phyloP scores from a whole-genome alignment of 306 rosid species.

The Dryas alaskensis region DNA sequence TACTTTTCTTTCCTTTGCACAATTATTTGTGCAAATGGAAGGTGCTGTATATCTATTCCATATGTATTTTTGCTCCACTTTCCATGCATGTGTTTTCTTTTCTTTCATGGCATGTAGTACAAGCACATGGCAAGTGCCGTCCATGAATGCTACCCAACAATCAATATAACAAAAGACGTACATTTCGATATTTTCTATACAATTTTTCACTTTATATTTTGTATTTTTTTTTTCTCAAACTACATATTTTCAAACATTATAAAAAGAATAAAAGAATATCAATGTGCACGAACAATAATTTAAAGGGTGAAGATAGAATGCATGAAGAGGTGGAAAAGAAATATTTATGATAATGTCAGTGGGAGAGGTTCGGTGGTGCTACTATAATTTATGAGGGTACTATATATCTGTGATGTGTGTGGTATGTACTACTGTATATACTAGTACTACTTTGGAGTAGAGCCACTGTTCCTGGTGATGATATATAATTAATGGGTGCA shows the following conservation, averaged over 20 bases:
- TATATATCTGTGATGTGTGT: background rate
- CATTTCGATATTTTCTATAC: slow-evolving; percentile 10
- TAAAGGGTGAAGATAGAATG: background rate
- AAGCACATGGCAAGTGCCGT: slow-evolving; percentile 22
- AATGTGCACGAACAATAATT: background rate
- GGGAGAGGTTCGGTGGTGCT: slow-evolving; percentile 10
- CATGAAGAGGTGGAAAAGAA: background rate
- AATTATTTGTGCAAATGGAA: slow-evolving; percentile 16
- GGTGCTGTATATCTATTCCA: no score
- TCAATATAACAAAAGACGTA: slow-evolving; percentile 11
- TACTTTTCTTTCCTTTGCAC: slow-evolving; percentile 1
- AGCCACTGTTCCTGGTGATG: slow-evolving; percentile 16
- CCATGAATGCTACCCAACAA: slow-evolving; percentile 19
- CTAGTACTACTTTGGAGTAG: background rate
- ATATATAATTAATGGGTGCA: slow-evolving; percentile 13
- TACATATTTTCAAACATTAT: background rate
- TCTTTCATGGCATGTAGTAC: slow-evolving; percentile 20
- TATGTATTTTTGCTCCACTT: slow-evolving; percentile 10
- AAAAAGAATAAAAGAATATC: background rate
- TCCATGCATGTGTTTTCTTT: slow-evolving; percentile 16
- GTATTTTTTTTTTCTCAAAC: background rate
- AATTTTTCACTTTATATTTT: background rate
- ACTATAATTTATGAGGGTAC: slow-evolving; percentile 13
- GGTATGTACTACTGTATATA: background rate
- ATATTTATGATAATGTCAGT: slow-evolving; percentile 14